Percentiles rank a stretch among this genome's conserved stretches.
Evolutionary conservation across 1,139 yeast species (phyloP).

Genomic region (Suhomyces panamericanus): DNA sequence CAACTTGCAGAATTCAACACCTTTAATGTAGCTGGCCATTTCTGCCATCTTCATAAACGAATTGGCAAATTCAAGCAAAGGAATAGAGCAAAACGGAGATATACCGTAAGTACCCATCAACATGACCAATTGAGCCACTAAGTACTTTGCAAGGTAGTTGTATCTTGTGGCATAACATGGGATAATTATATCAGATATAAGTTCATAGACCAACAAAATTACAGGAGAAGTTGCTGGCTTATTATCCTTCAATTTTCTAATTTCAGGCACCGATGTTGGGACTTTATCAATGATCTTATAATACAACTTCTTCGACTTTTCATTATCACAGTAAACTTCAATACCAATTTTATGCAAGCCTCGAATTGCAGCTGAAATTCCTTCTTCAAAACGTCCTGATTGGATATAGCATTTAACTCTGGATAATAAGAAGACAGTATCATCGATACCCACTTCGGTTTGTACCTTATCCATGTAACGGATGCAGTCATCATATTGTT

Average conservation of each 20-base stretch:
- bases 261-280: constrained; percentile 46
- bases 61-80: constrained; percentile 36
- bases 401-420: constrained; percentile 44
- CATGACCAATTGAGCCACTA: constrained; percentile 27
- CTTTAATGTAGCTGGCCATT: constrained; percentile 27
- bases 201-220: constrained; percentile 39
- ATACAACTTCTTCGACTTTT: constrained; percentile 25
- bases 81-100: constrained; percentile 29
- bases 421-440: constrained; percentile 34
- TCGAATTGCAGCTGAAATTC: constrained; percentile 37
- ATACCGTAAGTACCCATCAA: constrained; percentile 28
- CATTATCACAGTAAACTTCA: constrained; percentile 24
- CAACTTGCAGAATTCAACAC: constrained; percentile 31
- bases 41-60: constrained; percentile 40
- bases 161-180: constrained; percentile 32
- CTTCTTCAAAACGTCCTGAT: constrained; percentile 33
- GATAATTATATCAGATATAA: constrained; percentile 42
- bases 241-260: constrained; percentile 32
- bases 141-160: constrained; percentile 24
- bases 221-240: constrained; percentile 30
- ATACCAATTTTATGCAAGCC: constrained; percentile 35
- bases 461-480: constrained; percentile 27
- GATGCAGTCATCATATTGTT: constrained; percentile 32
- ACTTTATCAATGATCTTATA: constrained; percentile 29
- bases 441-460: constrained; percentile 26